Evolutionary conservation across 129 eudicot genomes (phyloP).

Genomic region (Flaveria robusta): DNA sequence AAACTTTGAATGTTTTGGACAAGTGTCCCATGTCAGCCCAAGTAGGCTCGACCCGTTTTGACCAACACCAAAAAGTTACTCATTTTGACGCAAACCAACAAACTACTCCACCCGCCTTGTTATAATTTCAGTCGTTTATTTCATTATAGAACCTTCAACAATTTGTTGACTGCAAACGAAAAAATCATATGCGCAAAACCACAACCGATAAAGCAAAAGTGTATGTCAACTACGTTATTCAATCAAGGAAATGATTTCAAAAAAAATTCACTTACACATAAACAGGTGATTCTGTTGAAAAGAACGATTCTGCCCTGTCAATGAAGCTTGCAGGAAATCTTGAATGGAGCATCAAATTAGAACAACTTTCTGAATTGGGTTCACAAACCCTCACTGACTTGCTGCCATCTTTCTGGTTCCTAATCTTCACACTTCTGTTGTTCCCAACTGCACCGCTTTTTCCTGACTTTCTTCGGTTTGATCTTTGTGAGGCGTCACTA

Average conservation of each 20-base stretch:
- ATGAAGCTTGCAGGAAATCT: slow-evolving; percentile 78
- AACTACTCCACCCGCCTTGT: background rate
- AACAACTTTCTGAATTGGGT: slow-evolving; percentile 42
- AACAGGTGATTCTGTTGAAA: slow-evolving; percentile 52
- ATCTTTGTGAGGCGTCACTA: slow-evolving; percentile 46
- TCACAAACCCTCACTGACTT: slow-evolving; percentile 50
- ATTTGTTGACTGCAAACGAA: no score
- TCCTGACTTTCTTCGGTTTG: slow-evolving; percentile 53
- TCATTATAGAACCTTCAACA: background rate
- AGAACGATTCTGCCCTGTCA: slow-evolving; percentile 71
- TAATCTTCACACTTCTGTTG: slow-evolving; percentile 47
- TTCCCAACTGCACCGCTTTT: slow-evolving; percentile 44
- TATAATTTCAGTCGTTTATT: background rate
- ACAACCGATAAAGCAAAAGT: slow-evolving; percentile 10
- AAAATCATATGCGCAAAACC: no score
- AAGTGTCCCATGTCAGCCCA: background rate
- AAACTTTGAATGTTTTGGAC: background rate
- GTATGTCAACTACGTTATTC: slow-evolving; percentile 9
- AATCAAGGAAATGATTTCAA: slow-evolving; percentile 10
- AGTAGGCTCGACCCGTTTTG: background rate
- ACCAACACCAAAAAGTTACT: slow-evolving; percentile 5
- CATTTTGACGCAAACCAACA: background rate
- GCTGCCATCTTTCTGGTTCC: slow-evolving; percentile 56
- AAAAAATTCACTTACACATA: slow-evolving; percentile 32
- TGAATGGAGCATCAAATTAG: slow-evolving; percentile 61